Evolutionary conservation across 148 eudicot species (phyloP).

Genomic region (Amaranthus cruentus): DNA sequence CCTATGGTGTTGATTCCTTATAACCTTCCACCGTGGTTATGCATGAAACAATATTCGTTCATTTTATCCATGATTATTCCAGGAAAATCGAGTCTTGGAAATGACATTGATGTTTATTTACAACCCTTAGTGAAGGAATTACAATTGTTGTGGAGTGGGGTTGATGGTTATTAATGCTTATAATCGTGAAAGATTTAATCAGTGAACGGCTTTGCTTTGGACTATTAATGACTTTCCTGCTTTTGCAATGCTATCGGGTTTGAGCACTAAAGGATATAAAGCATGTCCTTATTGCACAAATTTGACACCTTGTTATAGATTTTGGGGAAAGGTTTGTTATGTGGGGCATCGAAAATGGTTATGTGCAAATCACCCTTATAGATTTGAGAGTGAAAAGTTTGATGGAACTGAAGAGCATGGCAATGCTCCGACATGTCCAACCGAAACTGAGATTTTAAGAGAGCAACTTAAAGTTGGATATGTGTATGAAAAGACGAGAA

Average conservation of each 20-base stretch:
- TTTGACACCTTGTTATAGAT: neutral
- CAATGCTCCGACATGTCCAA: neutral
- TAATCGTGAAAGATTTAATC: neutral
- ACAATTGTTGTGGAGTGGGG: slow-evolving; percentile 14
- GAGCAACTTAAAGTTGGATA: neutral
- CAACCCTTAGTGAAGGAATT: slow-evolving; percentile 6
- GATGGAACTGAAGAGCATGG: slow-evolving; percentile 10
- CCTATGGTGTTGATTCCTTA: slow-evolving; percentile 6
- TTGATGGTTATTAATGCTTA: slow-evolving; percentile 14
- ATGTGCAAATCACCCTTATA: neutral
- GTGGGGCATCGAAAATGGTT: slow-evolving; percentile 4
- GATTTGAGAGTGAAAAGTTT: slow-evolving; percentile 4
- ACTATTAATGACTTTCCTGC: slow-evolving; percentile 24
- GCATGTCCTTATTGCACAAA: slow-evolving; percentile 14
- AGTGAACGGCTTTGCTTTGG: neutral
- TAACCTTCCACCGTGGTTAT: slow-evolving; percentile 14
- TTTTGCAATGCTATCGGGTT: slow-evolving; percentile 13
- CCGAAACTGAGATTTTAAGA: neutral
- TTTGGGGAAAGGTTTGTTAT: slow-evolving; percentile 12
- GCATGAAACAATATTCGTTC: neutral
- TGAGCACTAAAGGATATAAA: slow-evolving; percentile 14
- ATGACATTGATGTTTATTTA: neutral
- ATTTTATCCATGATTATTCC: slow-evolving; percentile 6
- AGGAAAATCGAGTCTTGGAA: neutral
- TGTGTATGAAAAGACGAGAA: neutral